Base-by-base conservation (phyloP, 805 yeast species). In the Candida maesae region DNA sequence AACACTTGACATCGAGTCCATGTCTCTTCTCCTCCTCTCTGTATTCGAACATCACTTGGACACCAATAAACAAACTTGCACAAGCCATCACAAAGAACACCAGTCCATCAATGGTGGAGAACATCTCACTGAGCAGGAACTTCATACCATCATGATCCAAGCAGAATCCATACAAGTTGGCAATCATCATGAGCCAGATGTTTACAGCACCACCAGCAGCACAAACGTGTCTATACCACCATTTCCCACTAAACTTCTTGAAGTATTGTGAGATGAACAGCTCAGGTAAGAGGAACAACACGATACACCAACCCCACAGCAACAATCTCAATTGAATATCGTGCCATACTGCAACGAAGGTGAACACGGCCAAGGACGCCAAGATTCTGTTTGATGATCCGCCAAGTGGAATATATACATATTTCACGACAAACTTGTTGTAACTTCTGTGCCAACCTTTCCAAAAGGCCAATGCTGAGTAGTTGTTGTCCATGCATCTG, bases 301-400 rank as follows among this genome's bases (percentile, higher is more conserved):
- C 97, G 39, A 91, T 73, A 20, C 87, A 64, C 96, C 97, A 90
- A 10, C 99, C 98, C 99, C 99, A 93, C 41, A 91, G 66, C 36
- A 93, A 66, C 38, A 93, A 66, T 47, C 79, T 81, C 55, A 93
- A 72, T 63, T 93, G 90, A 50, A 93, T 90, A 58, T 93, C 99
- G 65, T 93, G 99, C 99, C 99, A 93, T 23, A 93, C 68, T 3
- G 99, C 98, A 17, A 93, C 99, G 64, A 93, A 93, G 13, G 95
- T 78, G 59, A 93, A 93, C 13, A 91, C 97, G 10, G 90, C 76
- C 26, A 91, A 65, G 10, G 90, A 79, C 46, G 91, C 89, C 35
- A 84, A 51, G 8, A 91, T 64, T 48, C 97, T 72, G 52, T 80
- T 76, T 8, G 64, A 67, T 0, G 84, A 72, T 0, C 97, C 96